Base-by-base conservation (phyloP, 2,329 filamentous ascomycete species). In the Aspergillus sp. region DNA sequence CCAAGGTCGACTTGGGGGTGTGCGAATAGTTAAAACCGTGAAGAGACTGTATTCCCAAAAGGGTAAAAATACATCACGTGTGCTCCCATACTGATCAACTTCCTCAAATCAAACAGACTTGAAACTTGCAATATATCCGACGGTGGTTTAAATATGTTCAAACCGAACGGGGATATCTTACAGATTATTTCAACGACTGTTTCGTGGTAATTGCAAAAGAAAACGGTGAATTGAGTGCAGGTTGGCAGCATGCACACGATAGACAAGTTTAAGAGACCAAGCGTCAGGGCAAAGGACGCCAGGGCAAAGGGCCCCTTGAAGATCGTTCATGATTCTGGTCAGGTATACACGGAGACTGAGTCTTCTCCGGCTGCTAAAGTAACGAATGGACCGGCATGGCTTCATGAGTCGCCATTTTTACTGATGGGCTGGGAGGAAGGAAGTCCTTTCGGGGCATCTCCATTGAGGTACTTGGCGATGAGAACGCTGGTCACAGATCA, bases 321-420 rank as follows among this genome's bases (percentile, higher is more conserved):
- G 8, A 7, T 64, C 6, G 58, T 27, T 46, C 12, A 63, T 46
- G 45, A 55, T 3, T 25, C n/a, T 23, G 63, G 64, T 41, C 63
- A 63, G 19, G 57, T 59, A 15, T 66, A 64, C 48, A 47, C 51
- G 4, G 59, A 66, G 33, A 50, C 19, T 6, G 48, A 43, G n/a
- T 56, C 51, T 3, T 21, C 39, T 1, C 56, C 53, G 2, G 35
- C 54, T 9, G 21, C n/a, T 40, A 54, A 47, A 40, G 56, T 51
- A 58, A 47, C 59, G 3, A 61, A 63, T 31, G 73, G 73, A 3
- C 61, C 71, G 21, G 64, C 68, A 39, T 77, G 76, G 76, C 68
- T 71, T 17, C 73, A 74, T 57, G 73, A 77, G 35, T 70, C 70
- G 1, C 75, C 75, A 3, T 76, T 70, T 47, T 55, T 75, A 11